Base-by-base conservation (phyloP, 768 basidiomycete species). In the Suillus luteus region DNA sequence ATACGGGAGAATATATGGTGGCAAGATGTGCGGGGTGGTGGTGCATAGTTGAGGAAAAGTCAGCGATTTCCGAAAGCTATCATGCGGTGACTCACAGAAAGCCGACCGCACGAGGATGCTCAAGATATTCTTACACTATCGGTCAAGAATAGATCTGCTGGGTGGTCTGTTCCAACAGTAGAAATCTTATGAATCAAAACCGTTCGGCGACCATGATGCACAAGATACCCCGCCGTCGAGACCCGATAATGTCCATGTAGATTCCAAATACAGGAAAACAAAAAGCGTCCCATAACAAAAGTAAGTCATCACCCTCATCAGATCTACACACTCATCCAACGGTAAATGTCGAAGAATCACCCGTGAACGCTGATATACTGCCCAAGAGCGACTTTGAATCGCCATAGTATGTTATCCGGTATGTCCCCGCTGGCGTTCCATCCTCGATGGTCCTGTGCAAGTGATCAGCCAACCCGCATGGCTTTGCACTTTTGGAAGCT, bases 321-420 rank as follows among this genome's bases (percentile, higher is more conserved):
- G 31, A 33, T 52, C 31, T 11, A 10, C 17, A 52, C 5, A 52
- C 22, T 71, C 59, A 75, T 31, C 37, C 66, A 19, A 91, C 74
- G 3, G 82, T 87, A 74, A 92, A 92, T 57, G 78, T 81, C 27
- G 84, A 83, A 0, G 90, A 90, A 19, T 76, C 76, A 22, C 87
- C 87, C 31, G 80, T 81, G 75, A 93, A 92, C 1, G 88, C 69
- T 14, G 79, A 80, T 64, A 92, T 87, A 35, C 80, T 75, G 8
- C 91, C 90, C 57, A 86, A 76, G 52, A 89, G 72, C 1, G 86
- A 80, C 77, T 92, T 93, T n/a, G 85, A 85, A 73, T 93, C 90
- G 10, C 91, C 92, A 65, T 84, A 86, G 73, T 93, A 93, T 57
- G 72, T 76, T 35, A 93, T 74, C 33, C 88, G 88, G 75, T 92